Base-by-base conservation (phyloP, 176 grass and related monocot genomes). In the Aegilops tauschii region DNA sequence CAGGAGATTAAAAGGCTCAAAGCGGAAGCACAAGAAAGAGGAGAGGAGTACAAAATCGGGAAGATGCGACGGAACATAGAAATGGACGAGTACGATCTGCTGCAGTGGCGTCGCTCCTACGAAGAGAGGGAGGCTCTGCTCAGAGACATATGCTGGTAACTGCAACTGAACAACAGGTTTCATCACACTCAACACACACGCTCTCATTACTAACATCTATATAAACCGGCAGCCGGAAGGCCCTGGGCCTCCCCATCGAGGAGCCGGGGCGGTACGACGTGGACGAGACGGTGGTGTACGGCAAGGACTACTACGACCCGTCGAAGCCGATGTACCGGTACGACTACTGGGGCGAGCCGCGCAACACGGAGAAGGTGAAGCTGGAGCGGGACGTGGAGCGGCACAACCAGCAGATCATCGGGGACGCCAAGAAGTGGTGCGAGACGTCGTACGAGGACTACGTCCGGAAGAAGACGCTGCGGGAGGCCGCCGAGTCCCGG, bases 11-110 rank as follows among this genome's bases (percentile, higher is more conserved):
- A 90, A 25, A 86, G 81, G 64, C 84, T 96, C 27, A 91, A 91
- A 86, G 89, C 87, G 44, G 86, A 96, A 85, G 92, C 93, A 64
- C 80, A 87, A 65, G 88, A 92, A 73, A 91, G 86, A 80, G 96
- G 93, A 83, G 92, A 94, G 81, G 86, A 95, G 59, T 96, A 91
- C 66, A 89, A 91, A 88, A 63, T 91, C 74, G 31, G 17, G 0
- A 95, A 94, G 84, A 28, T 94, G 50, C 86, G 85, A 44, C 84
- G 92, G 25, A 95, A 96, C 77, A 73, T 77, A 75, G 92, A 98
- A 69, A 98, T 98, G 96, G 96, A 98, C 79, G 88, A 94, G 82
- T 96, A 98, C 56, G 96, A 98, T 87, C 72, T 95, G 61, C 79
- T 98, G 86, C 96, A 96, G 20, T 98, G 96, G 96, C 83, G 54